Percentiles rank a stretch among this genome's conserved stretches.
phyloP scores from a whole-genome alignment of 2,329 filamentous ascomycete species.

The Trichoderma sp. region DNA sequence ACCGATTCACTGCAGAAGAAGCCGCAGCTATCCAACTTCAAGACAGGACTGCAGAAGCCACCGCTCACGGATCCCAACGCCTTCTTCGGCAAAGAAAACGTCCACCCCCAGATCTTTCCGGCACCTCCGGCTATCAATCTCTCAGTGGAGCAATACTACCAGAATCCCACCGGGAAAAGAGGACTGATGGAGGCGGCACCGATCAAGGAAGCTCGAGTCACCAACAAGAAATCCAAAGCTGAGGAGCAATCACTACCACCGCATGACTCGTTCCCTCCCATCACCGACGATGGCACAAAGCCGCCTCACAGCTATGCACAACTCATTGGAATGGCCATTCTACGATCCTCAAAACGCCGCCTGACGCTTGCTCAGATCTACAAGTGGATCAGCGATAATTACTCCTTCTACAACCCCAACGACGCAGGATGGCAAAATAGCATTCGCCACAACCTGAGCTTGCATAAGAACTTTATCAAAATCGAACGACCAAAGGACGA shows the following conservation, averaged over 20 bases:
- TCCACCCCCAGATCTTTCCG: slow-evolving; percentile 50
- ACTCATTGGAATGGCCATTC: slow-evolving; percentile 94
- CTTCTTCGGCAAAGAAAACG: slow-evolving; percentile 55
- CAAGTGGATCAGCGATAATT: slow-evolving; percentile 98
- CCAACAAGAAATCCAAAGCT: slow-evolving; percentile 63
- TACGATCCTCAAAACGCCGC: slow-evolving; percentile 76
- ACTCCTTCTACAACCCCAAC: slow-evolving; percentile 77
- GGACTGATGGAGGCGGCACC: slow-evolving; percentile 69
- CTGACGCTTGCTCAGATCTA: slow-evolving; percentile 94
- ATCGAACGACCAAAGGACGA: slow-evolving; percentile 95
- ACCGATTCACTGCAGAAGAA: slow-evolving; percentile 71
- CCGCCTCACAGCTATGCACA: slow-evolving; percentile 91
- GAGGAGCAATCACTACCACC: slow-evolving; percentile 60
- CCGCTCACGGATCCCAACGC: slow-evolving; percentile 38
- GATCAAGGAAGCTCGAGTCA: slow-evolving; percentile 62
- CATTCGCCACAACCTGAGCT: slow-evolving; percentile 93
- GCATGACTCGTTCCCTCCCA: slow-evolving; percentile 73
- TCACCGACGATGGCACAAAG: slow-evolving; percentile 84
- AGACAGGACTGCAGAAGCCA: slow-evolving; percentile 54
- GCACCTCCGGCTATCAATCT: slow-evolving; percentile 47
- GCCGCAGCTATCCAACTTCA: slow-evolving; percentile 56
- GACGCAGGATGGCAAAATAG: slow-evolving; percentile 98
- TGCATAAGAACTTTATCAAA: slow-evolving; percentile 96
- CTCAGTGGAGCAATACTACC: slow-evolving; percentile 51
- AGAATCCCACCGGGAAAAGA: slow-evolving; percentile 56